Evolutionary conservation across 2,329 filamentous ascomycete genomes (phyloP).

Genomic region (Colletotrichum cereale): DNA sequence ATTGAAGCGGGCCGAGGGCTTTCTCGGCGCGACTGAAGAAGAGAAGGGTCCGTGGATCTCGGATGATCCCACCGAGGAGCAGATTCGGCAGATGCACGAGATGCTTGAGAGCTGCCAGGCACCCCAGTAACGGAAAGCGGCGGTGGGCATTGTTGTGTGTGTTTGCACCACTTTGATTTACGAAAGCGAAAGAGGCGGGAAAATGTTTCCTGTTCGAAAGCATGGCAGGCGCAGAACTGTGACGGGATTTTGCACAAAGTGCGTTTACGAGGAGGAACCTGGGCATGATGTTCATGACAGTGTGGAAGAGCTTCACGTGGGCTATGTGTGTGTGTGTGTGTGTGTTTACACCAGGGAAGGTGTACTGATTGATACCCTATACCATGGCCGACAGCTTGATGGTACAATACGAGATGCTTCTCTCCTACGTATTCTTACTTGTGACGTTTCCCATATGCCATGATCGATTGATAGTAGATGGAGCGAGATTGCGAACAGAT

Average conservation of each 20-base stretch:
- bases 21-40: slow-evolving; percentile 82
- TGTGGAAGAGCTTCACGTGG: slow-evolving; percentile 8
- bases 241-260: background rate
- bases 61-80: slow-evolving; percentile 75
- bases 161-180: background rate
- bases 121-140: slow-evolving; percentile 38
- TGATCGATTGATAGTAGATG: background rate
- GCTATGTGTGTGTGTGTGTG: slow-evolving; percentile 5
- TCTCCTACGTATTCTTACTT: background rate
- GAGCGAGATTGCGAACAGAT: background rate
- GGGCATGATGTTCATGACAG: slow-evolving; percentile 26
- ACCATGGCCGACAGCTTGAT: slow-evolving; percentile 15
- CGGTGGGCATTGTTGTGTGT: background rate
- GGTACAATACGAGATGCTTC: slow-evolving; percentile 22
- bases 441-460: background rate
- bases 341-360: slow-evolving; percentile 17
- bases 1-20: slow-evolving; percentile 86
- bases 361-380: slow-evolving; percentile 39
- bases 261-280: slow-evolving; percentile 22
- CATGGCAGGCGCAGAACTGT: slow-evolving; percentile 10
- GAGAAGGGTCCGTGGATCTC: slow-evolving; percentile 89
- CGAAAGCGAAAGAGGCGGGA: slow-evolving; percentile 11
- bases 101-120: slow-evolving; percentile 51
- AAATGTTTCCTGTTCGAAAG: background rate
- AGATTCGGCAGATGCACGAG: slow-evolving; percentile 71